Evolutionary conservation across 108 stramenopile species (phyloP), one percentile per base, ranked within the genome.

Genomic region (Fistulifera solaris): DNA sequence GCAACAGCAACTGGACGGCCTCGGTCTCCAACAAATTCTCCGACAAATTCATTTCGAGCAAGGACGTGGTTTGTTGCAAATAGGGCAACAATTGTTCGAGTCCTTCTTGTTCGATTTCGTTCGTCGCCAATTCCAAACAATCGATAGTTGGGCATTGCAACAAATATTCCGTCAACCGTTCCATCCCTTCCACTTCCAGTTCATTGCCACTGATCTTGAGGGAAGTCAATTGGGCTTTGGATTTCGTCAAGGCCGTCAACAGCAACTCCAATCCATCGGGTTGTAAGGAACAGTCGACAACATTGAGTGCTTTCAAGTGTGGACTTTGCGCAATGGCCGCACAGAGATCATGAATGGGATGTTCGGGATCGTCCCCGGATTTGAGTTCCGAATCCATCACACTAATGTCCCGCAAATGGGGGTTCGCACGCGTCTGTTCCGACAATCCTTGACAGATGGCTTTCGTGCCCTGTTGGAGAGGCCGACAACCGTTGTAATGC

Each of bases 101-200:
- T 19, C 44, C 44, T 4, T 45, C 44, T 17, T 45, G 12, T 17
- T 21, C 44, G 21, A 45, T 45, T 45, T 45, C 44, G 11, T 45
- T 45, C 19, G 44, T 45, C 5, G 16, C 44, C 5, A 45, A 3
- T 21, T 45, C 21, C 44, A 45, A 45, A 11, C 21, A 45, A 5
- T 45, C 44, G 7, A 45, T 11, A 19, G 16, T 17, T 21, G 4
- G 44, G 11, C 11, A 8, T 17, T 19, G 7, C 7, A 17, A 11
- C 44, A 45, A 45, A 6, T 21, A 45, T 21, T 45, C 44, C 3
- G 4, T 21, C 44, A 45, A 45, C 3, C 21, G 11, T 45, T 45
- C 44, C 16, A 11, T 21, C 5, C 44, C 44, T 11, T 45, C 44
- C 3, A 21, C 11, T 45, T 21, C 44, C 44, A 45, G 16, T 45